Evolutionary conservation across 306 rosid genomes (phyloP).

Genomic region (Quercus parvula): DNA sequence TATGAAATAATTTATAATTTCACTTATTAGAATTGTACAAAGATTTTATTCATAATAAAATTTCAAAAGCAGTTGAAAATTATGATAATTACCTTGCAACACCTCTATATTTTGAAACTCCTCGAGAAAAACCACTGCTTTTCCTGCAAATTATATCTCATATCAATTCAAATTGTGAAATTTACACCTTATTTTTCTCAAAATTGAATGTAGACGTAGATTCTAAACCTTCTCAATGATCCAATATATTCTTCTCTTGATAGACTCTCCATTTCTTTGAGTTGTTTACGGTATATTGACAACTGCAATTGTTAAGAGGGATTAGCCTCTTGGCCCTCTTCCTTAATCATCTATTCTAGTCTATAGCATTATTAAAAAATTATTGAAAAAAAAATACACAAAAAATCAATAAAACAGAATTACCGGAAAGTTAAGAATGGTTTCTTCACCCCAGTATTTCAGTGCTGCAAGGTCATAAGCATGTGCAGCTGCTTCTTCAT

Average conservation of each 20-base stretch:
- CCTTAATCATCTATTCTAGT: not conserved
- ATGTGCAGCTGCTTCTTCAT: slow-evolving; percentile 94
- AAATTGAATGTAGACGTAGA: not conserved
- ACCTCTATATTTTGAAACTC: slow-evolving; percentile 92
- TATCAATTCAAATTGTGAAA: not conserved
- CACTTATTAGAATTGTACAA: too few relatives aligned
- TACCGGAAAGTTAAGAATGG: slow-evolving; percentile 87
- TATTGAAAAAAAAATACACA: not conserved
- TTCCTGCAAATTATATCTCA: slow-evolving; percentile 39
- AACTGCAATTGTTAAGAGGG: slow-evolving; percentile 25
- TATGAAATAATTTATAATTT: too few relatives aligned
- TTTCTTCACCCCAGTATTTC: slow-evolving; percentile 90
- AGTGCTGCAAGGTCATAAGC: slow-evolving; percentile 99
- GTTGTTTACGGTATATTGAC: slow-evolving; percentile 57
- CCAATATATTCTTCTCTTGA: slow-evolving; percentile 94
- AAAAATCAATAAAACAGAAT: not conserved
- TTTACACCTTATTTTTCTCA: not conserved
- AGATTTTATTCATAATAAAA: not conserved
- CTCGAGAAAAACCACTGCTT: slow-evolving; percentile 98
- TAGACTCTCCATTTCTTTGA: slow-evolving; percentile 74
- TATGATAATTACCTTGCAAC: slow-evolving; percentile 70
- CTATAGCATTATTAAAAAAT: not conserved
- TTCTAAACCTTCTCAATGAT: slow-evolving; percentile 70
- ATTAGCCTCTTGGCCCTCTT: not conserved
- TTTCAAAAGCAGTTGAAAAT: not conserved